Evolutionary conservation across 2,329 filamentous ascomycete genomes (phyloP), one percentile per base, ranked within the genome.

Genomic region (Cryphonectria carpinicola): DNA sequence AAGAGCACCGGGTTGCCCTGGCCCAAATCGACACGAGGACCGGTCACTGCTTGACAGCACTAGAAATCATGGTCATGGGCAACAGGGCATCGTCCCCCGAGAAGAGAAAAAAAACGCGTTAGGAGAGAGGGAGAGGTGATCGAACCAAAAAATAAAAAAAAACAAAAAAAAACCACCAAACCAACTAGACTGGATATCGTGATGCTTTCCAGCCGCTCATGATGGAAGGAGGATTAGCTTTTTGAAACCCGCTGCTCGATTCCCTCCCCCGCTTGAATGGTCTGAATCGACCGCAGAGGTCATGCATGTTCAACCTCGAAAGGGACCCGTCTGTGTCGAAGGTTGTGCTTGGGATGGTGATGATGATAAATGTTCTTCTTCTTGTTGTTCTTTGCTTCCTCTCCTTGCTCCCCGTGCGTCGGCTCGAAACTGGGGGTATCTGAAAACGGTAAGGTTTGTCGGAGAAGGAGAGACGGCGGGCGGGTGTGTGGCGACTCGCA

Each of bases 111-210:
- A 22, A 28, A 28, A 28, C n/a, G 49, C n/a, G n/a, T 25, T 19
- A 22, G 43, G 19, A 60, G n/a, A 49, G 43, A 22, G 58, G 14
- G 28, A 28, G 65, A 43, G 39, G 32, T 37, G 41, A 63, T 41
- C 58, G 46, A 65, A 60, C 32, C 25, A 49, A 49, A 22, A 49
- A 52, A 22, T 1, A 28, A 28, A 49, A 52, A 22, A 28, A 28
- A 28, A 28, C 28, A 28, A 28, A 1, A 1, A 1, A 28, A 28
- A 28, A 28, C 28, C 28, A 28, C 28, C 28, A 28, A 28, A 28
- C 2, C 37, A 58, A 22, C 25, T 61, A 70, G 35, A 41, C 58
- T 63, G 65, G 65, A 72, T 66, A 72, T 72, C 61, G 67, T 67
- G 17, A 65, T 64, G 49, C 22, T 28, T 35, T 49, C 54, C 35